Conservation (phyloP, 2,329 filamentous ascomycete genomes). For the Venturia oleaginea region DNA sequence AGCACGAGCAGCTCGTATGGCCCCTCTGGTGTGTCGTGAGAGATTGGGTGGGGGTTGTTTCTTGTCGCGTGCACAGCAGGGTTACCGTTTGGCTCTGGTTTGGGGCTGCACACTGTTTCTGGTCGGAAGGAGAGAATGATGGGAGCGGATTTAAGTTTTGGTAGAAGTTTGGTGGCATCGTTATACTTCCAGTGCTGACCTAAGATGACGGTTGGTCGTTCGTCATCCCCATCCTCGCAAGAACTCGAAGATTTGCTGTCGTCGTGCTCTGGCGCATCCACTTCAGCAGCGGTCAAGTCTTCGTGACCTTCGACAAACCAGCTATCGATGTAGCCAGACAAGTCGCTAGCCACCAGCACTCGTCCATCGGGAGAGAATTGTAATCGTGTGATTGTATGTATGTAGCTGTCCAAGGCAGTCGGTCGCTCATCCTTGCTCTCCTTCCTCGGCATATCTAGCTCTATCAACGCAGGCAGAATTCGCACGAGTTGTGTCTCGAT, state of each 20-base stretch:
- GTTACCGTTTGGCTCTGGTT: conserved; percentile 33
- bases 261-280: conserved; percentile 27
- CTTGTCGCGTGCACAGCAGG: conserved; percentile 41
- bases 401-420: conserved; percentile 65
- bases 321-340: conserved; percentile 78
- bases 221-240: conserved; percentile 22
- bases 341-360: conserved; percentile 68
- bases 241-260: conserved; percentile 17
- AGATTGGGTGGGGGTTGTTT: conserved; percentile 43
- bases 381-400: conserved; percentile 62
- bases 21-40: conserved; percentile 46
- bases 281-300: conserved; percentile 36
- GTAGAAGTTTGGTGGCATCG: conserved; percentile 48
- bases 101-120: conserved; percentile 2
- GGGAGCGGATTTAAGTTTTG: conserved; percentile 36
- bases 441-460: conserved; percentile 28
- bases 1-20: conserved; percentile 51
- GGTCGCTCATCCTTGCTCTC: conserved; percentile 35
- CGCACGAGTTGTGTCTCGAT: conserved; percentile 30
- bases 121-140: conserved; percentile 40
- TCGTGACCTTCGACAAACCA: conserved; percentile 62
- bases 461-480: conserved; percentile 29
- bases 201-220: conserved; percentile 42
- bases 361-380: conserved; percentile 74
- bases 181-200: conserved; percentile 68